Percentiles rank a stretch among this genome's conserved stretches.
Evolutionary conservation across 495 filamentous ascomycete species (phyloP).

Genomic region (Xylaria castorea): DNA sequence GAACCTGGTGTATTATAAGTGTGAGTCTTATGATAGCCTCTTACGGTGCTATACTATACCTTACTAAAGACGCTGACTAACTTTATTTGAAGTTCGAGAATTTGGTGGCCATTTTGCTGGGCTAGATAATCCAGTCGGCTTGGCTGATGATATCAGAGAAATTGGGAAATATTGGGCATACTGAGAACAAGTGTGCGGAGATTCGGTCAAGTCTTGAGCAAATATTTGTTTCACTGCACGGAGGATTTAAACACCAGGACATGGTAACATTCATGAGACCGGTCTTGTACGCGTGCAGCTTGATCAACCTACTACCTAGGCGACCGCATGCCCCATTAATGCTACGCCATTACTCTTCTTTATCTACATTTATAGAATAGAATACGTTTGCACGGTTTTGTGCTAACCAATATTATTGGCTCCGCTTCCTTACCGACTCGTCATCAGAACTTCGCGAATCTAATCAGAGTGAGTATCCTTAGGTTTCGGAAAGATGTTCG

Average conservation of each 20-base stretch:
- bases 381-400: not conserved
- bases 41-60: no score
- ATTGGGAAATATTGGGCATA: constrained; percentile 23
- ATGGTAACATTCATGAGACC: not conserved
- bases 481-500: no score
- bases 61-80: not conserved
- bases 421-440: no score
- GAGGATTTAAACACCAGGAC: not conserved
- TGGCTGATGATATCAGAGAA: constrained; percentile 28
- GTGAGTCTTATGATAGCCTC: constrained; percentile 25
- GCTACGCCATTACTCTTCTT: not conserved
- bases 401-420: not conserved
- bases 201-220: not conserved
- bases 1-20: constrained; percentile 38
- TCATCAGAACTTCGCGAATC: no score
- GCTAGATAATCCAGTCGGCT: constrained; percentile 34
- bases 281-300: no score
- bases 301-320: not conserved
- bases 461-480: no score
- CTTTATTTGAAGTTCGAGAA: constrained; percentile 30
- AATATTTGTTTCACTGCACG: not conserved
- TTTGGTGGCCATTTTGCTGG: constrained; percentile 39
- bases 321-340: not conserved
- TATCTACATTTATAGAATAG: not conserved
- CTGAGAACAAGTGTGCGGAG: not conserved